Evolutionary conservation across 2,329 filamentous ascomycete genomes (phyloP), one percentile per base, ranked within the genome.

Genomic region (Fusarium sp.): DNA sequence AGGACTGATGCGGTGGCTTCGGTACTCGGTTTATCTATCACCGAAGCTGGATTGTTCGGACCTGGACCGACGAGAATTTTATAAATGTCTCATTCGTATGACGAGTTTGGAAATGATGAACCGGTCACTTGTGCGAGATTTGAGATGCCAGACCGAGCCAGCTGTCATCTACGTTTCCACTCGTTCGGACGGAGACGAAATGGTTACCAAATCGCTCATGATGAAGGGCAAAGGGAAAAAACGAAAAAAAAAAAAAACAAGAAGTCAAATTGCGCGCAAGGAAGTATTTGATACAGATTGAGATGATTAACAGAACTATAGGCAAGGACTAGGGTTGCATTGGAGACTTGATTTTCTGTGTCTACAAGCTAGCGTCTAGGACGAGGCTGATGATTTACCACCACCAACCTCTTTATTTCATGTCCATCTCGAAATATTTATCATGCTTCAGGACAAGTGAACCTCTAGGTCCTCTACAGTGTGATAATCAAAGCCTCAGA

Each of bases 401-500:
- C 14, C 43, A 48, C 22, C 8, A 48, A 16, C 14, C 43, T 18
- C 43, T 9, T 27, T 10, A 48, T 9, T 14, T 48, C 14, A 37
- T 57, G 14, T 57, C 29, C 52, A 57, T 57, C 52, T 22, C 52
- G n/a, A 16, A 35, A 16, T 37, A 16, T 22, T 35, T 22, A 35
- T 35, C 31, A 48, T 48, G 22, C 22, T 24, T 18, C 22, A 48
- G 43, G 43, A 48, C 14, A 27, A 18, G 5, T 27, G 9, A 22
- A 27, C 5, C 14, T 0, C 14, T 11, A 48, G 14, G 20, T 11
- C 6, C 16, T 27, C 29, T 59, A 69, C 41, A 69, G 43, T 8
- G 68, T 69, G 14, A 71, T 37, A 8, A 71, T 22, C 11, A 71
- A 24, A 20, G 69, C 69, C 37, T 71, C 69, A 3, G 69, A 71